phyloP scores from a whole-genome alignment of 192 early-diverging fungal genomes.

The Coemansia aciculifera region DNA sequence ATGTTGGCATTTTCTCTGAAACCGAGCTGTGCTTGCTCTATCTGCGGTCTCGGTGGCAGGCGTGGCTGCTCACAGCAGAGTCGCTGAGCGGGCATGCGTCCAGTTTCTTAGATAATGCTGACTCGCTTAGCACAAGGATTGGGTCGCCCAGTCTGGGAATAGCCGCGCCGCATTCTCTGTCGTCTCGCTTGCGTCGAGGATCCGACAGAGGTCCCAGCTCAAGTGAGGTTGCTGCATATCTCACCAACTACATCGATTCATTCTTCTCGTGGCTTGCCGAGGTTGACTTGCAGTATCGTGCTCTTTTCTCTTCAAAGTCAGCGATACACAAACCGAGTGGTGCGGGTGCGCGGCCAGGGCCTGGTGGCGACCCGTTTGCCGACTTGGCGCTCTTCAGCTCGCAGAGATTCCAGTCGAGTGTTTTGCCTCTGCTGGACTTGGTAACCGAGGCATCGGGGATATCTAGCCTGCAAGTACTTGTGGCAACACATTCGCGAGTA shows the following conservation, averaged over 20 bases:
- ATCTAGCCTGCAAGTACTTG: slow-evolving; percentile 24
- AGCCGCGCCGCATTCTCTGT: not conserved
- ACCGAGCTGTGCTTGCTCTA: slow-evolving; percentile 46
- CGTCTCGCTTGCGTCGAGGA: slow-evolving; percentile 8
- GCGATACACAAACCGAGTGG: not conserved
- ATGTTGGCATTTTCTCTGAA: slow-evolving; percentile 39
- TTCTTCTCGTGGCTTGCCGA: slow-evolving; percentile 48
- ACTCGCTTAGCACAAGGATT: not conserved
- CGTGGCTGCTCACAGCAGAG: slow-evolving; percentile 39
- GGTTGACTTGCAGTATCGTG: slow-evolving; percentile 40
- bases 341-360: not conserved
- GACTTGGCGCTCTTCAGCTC: slow-evolving; percentile 40
- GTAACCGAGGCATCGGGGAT: slow-evolving; percentile 44
- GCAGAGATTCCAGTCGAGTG: slow-evolving; percentile 21
- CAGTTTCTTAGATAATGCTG: not conserved
- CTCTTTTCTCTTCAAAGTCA: slow-evolving; percentile 22
- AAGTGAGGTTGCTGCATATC: slow-evolving; percentile 30
- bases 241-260: slow-evolving; percentile 33
- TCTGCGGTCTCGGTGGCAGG: slow-evolving; percentile 51
- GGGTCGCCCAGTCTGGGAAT: not conserved
- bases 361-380: slow-evolving; percentile 18
- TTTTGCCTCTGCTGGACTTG: slow-evolving; percentile 23
- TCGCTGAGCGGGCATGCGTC: slow-evolving; percentile 22
- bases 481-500: slow-evolving; percentile 23
- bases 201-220: slow-evolving; percentile 12